Evolutionary conservation across 768 basidiomycete species (phyloP).

Genomic region (Phlegmacium glaucopus): DNA sequence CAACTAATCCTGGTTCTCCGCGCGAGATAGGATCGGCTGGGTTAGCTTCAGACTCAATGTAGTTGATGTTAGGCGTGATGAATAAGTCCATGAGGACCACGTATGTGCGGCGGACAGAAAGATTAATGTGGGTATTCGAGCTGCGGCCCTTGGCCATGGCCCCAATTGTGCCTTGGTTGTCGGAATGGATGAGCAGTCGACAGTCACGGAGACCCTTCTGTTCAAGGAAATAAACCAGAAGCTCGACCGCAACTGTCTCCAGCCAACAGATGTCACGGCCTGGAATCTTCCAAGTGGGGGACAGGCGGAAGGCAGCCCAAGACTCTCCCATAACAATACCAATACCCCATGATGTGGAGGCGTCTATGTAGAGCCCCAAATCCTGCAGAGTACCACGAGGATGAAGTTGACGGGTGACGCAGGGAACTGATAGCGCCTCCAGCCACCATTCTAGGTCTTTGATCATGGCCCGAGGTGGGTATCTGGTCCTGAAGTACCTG

Average conservation of each 20-base stretch:
- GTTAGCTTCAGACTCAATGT: too few species aligned
- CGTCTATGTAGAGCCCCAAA: constrained; percentile 22
- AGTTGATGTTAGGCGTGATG: too few species aligned
- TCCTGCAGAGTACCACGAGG: constrained; percentile 10
- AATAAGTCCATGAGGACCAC: too few species aligned
- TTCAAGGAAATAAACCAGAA: constrained; percentile 13
- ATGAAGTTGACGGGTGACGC: constrained; percentile 7
- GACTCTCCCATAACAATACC: not conserved
- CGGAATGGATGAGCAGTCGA: too few species aligned
- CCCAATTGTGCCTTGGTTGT: constrained; percentile 31
- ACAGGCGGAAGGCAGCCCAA: not conserved
- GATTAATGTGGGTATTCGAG: constrained; percentile 24
- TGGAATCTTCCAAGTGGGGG: not conserved
- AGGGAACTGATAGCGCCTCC: not conserved
- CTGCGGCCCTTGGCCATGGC: constrained; percentile 24
- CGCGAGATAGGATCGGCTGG: too few species aligned
- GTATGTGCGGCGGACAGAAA: constrained; percentile 9
- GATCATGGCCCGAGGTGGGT: constrained; percentile 15
- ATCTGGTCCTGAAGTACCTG: constrained; percentile 4
- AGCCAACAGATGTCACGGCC: constrained; percentile 15
- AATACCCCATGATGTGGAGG: constrained; percentile 23
- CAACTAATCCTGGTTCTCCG: too few species aligned
- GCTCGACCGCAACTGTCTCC: constrained; percentile 15
- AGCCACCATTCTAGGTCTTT: constrained; percentile 27
- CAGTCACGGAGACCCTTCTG: constrained; percentile 8